Conservation (phyloP, 805 yeast species). For the Naumovozyma castellii region DNA sequence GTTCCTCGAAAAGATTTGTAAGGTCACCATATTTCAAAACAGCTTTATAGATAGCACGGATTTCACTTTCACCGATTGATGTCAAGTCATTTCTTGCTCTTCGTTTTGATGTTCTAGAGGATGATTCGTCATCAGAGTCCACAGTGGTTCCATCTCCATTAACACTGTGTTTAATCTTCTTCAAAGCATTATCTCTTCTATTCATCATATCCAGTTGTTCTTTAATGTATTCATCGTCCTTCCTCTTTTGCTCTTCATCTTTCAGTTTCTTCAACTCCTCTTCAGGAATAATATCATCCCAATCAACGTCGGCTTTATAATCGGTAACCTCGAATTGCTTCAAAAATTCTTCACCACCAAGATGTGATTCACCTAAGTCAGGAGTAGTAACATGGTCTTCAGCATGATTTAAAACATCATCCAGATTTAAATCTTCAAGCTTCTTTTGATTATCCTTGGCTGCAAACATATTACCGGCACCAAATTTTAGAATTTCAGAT, state of each 20-base stretch:
- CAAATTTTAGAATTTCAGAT: constrained; percentile 89
- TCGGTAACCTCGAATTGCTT: constrained; percentile 97
- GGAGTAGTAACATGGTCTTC: constrained; percentile 96
- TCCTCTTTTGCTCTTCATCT: constrained; percentile 78
- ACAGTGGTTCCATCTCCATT: constrained; percentile 37
- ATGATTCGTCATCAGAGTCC: constrained; percentile 33
- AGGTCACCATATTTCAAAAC: constrained; percentile 77
- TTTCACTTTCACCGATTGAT: constrained; percentile 71
- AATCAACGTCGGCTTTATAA: constrained; percentile 93
- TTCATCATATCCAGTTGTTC: constrained; percentile 84
- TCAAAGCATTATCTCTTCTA: constrained; percentile 67
- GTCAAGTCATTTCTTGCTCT: constrained; percentile 38
- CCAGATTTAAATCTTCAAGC: constrained; percentile 87
- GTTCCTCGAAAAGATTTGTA: constrained; percentile 65
- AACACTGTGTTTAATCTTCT: constrained; percentile 39
- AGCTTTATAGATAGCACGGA: constrained; percentile 76
- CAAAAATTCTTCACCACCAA: constrained; percentile 96
- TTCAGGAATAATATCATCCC: constrained; percentile 98
- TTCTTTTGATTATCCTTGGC: constrained; percentile 92
- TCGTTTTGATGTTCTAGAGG: constrained; percentile 31
- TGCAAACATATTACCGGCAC: constrained; percentile 97
- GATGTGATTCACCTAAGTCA: constrained; percentile 90
- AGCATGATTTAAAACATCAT: constrained; percentile 92
- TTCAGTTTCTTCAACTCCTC: constrained; percentile 82
- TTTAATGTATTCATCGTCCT: constrained; percentile 77